Evolutionary conservation across 805 yeast genomes (phyloP).

Genomic region (Saturnispora saitoi): DNA sequence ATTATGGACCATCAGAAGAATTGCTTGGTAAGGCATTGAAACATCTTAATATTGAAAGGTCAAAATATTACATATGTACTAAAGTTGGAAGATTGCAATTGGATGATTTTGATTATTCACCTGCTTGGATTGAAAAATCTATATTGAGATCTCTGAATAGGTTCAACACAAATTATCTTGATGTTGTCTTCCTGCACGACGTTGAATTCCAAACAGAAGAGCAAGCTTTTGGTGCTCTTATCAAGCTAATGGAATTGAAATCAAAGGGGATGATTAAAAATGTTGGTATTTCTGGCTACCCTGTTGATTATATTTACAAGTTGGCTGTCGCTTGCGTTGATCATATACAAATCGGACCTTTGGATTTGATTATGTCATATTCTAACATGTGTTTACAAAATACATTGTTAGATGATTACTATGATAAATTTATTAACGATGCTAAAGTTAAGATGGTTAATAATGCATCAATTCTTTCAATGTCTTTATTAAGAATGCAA

Average conservation of each 20-base stretch:
- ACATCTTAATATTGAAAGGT: conserved; percentile 40
- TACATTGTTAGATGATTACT: conserved; percentile 38
- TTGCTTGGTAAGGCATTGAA: conserved; percentile 61
- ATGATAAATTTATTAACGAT: conserved; percentile 40
- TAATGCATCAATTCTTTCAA: conserved; percentile 80
- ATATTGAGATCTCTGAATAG: conserved; percentile 61
- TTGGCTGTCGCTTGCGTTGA: conserved; percentile 36
- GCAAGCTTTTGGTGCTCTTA: conserved; percentile 54
- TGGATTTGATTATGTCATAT: conserved; percentile 74
- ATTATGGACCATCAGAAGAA: conserved; percentile 82
- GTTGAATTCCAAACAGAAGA: conserved; percentile 64
- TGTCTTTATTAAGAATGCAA: conserved; percentile 71
- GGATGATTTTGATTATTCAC: conserved; percentile 68
- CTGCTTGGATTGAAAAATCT: conserved; percentile 49
- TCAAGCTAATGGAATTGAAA: conserved; percentile 50
- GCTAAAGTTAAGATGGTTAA: conserved; percentile 52
- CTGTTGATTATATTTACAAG: conserved; percentile 56
- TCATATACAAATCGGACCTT: conserved; percentile 41
- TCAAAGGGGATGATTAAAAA: conserved; percentile 50
- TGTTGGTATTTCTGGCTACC: conserved; percentile 84
- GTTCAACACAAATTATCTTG: conserved; percentile 60
- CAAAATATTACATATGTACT: conserved; percentile 62
- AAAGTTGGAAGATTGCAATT: conserved; percentile 73
- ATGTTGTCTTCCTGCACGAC: conserved; percentile 81
- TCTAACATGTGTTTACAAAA: conserved; percentile 81